Evolutionary conservation across 352 stramenopile species (phyloP), one percentile per base, ranked within the genome.

Genomic region (Phytopythium montanum): DNA sequence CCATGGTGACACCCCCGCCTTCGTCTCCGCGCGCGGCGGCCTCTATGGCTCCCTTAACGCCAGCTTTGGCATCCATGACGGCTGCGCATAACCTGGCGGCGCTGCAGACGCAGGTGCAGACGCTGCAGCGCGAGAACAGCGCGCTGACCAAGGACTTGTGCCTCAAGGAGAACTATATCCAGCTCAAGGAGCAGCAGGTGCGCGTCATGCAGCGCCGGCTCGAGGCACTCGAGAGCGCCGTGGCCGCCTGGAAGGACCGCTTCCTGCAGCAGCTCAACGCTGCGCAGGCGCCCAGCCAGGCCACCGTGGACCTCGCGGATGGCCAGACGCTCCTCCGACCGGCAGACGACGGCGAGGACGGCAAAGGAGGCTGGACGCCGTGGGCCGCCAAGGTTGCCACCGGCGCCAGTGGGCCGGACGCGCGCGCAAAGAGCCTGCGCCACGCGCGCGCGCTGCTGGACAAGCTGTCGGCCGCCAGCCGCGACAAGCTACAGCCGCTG

Each of bases 121-220:
- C 69, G 64, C 67, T 90, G 56, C 81, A 90, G 60, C 56, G 66
- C 54, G 71, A 86, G 57, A 88, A 90, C 68, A 72, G 69, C 46
- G 69, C 59, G 45, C 69, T 90, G 48, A 90, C 78, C 4, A 80
- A 79, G 42, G 76, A 82, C 50, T 31, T 88, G 53, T 79, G 69
- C 28, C 62, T 90, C n/a, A 88, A 88, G 59, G 81, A 88, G 55
- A 88, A 87, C 66, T 84, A 87, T 64, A 69, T 90, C 54, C 72
- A 87, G 60, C 76, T 81, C 13, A 86, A 86, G 51, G 81, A 90
- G 58, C 81, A 90, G 70, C 81, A 90, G 67, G 76, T 85, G 50
- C 78, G 81, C 69, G 76, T 85, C 18, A 83, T 90, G 68, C 81
- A 90, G 69, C 69, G 77, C 28, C 81, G 81, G 19, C 63, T 90